Conservation (phyloP, 495 filamentous ascomycete genomes). For the Filosporella fistucella region DNA sequence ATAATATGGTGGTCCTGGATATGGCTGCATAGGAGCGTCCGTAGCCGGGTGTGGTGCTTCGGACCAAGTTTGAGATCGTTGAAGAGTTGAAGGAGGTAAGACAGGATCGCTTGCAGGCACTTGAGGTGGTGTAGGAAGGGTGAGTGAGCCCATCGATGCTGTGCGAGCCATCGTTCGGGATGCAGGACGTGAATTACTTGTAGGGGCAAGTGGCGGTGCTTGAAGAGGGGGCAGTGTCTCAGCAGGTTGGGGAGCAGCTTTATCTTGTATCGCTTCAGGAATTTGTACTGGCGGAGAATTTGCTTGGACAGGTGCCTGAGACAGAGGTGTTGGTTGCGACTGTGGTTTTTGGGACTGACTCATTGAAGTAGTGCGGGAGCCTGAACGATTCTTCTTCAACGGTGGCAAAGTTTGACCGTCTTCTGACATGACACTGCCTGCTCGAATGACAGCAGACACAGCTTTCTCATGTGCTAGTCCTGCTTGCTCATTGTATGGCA, state of each 20-base stretch:
- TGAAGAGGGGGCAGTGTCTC: not conserved
- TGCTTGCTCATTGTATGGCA: conserved; percentile 10
- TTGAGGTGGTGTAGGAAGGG: conserved; percentile 36
- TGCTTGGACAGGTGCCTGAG: not conserved
- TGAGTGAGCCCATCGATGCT: conserved; percentile 29
- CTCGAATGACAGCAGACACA: conserved; percentile 9
- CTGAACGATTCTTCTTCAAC: conserved; percentile 7
- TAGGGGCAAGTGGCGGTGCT: not conserved
- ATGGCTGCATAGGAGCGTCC: conserved; percentile 24
- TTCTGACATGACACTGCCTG: conserved; percentile 22
- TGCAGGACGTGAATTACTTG: conserved; percentile 1
- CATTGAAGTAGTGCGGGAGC: not conserved
- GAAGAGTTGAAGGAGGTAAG: conserved; percentile 36
- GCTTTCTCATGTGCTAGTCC: not conserved
- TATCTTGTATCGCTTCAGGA: not conserved
- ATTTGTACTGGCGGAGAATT: not conserved
- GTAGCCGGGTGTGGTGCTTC: conserved; percentile 29
- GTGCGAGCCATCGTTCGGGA: conserved; percentile 24
- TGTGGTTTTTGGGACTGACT: not conserved
- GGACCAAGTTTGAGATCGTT: conserved; percentile 43
- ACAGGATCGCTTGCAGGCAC: conserved; percentile 55
- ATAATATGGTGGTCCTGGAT: no score
- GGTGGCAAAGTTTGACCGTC: conserved; percentile 21
- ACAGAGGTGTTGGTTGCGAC: not conserved
- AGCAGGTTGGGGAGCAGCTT: not conserved